Conservation (phyloP, 2,329 filamentous ascomycete species). For the Mycosphaerelloides madeirae region DNA sequence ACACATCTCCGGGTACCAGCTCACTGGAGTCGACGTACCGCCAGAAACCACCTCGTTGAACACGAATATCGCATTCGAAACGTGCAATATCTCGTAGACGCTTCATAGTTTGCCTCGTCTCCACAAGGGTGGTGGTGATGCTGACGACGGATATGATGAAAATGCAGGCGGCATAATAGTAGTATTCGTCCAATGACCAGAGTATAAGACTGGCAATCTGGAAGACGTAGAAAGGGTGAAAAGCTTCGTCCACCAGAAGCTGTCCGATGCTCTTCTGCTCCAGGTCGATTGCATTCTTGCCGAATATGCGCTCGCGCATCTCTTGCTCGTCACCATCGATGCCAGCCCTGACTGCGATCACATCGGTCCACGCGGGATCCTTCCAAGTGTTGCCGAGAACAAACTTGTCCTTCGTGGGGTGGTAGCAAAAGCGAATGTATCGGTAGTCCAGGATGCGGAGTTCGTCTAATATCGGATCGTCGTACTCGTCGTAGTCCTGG, state of each 20-base stretch:
- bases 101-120: constrained; percentile 89
- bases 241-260: constrained; percentile 86
- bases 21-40: constrained; percentile 80
- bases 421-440: constrained; percentile 88
- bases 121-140: constrained; percentile 81
- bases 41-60: constrained; percentile 94
- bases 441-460: constrained; percentile 83
- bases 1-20: constrained; percentile 90
- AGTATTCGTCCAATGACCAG: constrained; percentile 95
- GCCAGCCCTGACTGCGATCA: constrained; percentile 68
- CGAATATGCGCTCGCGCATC: constrained; percentile 79
- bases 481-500: constrained; percentile 65
- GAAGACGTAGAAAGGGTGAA: constrained; percentile 98
- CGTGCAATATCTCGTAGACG: constrained; percentile 84
- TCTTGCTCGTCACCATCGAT: constrained; percentile 86
- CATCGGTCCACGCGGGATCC: constrained; percentile 80
- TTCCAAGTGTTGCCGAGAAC: constrained; percentile 86
- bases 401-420: constrained; percentile 85
- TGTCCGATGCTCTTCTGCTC: constrained; percentile 80
- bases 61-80: constrained; percentile 92
- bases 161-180: constrained; percentile 94
- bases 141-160: constrained; percentile 92
- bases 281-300: constrained; percentile 85
- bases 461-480: constrained; percentile 69
- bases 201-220: constrained; percentile 90